phyloP scores from a whole-genome alignment of 352 stramenopile genomes.

The Blastocystis sp. region DNA sequence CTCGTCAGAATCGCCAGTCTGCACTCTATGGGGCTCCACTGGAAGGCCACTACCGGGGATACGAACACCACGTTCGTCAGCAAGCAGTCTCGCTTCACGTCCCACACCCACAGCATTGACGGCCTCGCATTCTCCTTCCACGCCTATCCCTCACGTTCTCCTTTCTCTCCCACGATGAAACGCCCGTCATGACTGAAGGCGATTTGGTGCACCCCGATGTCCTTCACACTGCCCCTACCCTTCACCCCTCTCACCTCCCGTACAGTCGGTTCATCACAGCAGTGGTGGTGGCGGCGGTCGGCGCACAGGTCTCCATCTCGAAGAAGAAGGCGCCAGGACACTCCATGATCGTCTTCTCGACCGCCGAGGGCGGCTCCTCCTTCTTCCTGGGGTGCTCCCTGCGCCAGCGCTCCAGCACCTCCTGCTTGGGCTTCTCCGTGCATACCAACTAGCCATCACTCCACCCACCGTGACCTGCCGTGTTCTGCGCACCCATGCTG shows the following conservation, averaged over 20 bases:
- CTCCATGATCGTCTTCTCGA: slow-evolving; percentile 11
- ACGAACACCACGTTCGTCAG: slow-evolving; percentile 1
- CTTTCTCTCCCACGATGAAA: neutral
- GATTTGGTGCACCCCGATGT: slow-evolving; percentile 29
- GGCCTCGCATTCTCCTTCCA: slow-evolving; percentile 41
- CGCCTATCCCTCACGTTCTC: neutral
- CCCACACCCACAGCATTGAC: slow-evolving; percentile 56
- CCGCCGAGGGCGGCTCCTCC: neutral
- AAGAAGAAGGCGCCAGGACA: neutral
- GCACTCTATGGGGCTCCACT: slow-evolving; percentile 10
- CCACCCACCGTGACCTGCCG: neutral
- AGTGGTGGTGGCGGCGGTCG: neutral
- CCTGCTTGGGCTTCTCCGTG: slow-evolving; percentile 10
- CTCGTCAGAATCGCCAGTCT: slow-evolving; percentile 39
- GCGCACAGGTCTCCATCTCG: neutral
- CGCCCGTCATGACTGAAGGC: slow-evolving; percentile 13
- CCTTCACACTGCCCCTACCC: slow-evolving; percentile 10
- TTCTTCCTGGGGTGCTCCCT: slow-evolving; percentile 1
- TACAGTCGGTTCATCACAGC: neutral
- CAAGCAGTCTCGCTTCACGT: slow-evolving; percentile 44
- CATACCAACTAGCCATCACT: slow-evolving; percentile 22
- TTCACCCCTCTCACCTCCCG: neutral
- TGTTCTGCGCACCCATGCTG: neutral
- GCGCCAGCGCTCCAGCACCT: neutral
- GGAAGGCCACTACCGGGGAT: slow-evolving; percentile 12